Evolutionary conservation across 441 rosid species (phyloP), one percentile per base, ranked within the genome.

Genomic region (Flueggea neowawraea): DNA sequence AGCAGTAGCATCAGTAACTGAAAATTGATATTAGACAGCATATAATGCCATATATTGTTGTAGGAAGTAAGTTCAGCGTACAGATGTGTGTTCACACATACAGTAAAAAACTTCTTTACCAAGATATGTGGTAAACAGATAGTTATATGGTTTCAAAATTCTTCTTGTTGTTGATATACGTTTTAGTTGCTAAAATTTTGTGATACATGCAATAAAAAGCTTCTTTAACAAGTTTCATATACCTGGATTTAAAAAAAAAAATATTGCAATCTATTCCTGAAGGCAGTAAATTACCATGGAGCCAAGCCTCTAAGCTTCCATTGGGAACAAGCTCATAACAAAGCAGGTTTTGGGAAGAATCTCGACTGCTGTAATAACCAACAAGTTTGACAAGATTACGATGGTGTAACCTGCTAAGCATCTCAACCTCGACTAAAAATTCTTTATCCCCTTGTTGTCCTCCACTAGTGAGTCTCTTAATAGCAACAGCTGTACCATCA

Each of bases 331-430:
- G 98, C 73, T 93, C 98, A 65, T 93, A 93, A 73, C 96, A 93
- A 64, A 93, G 89, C 14, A 87, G 78, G 78, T 94, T 87, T 62
- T 94, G 97, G 48, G 95, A 89, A 75, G 97, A 76, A 68, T 90
- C 97, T 5, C 84, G 92, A 68, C 78, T 90, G 63, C 88, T 85
- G 68, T 84, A 84, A 79, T 90, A 93, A 73, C 98, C 98, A 55
- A 90, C 95, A 69, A 93, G 98, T 77, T 93, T 93, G 69, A 93
- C 98, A 73, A 93, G 94, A 75, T 93, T 93, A 67, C 98, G 98
- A 73, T 93, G 98, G 82, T 93, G 98, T 81, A 93, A 82, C 78
- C 98, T 85, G 81, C 97, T 93, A 62, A 93, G 88, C 98, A 93
- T 93, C 82, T 90, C 98, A 73, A 93, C 91, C 89, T 93, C 98